A percentile compares a stretch with the other conserved stretches of the same genome.
Conservation (phyloP, 1,284 basidiomycete genomes). For the Pyrrhoderma noxium region DNA sequence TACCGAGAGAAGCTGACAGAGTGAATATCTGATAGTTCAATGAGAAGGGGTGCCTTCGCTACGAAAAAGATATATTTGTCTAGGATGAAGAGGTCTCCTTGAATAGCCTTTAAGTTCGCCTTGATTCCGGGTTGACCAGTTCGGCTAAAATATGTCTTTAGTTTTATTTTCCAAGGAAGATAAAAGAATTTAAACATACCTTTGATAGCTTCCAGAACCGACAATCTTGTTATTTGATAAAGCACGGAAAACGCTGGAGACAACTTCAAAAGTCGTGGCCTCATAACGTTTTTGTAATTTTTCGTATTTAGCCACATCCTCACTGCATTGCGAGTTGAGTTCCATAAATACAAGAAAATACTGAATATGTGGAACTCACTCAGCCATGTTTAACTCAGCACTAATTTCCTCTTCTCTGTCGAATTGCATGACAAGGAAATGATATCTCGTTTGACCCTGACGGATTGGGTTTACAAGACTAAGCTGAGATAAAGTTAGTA, state of each 20-base stretch:
- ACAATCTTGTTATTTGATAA: constrained; percentile 90
- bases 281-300: constrained; percentile 89
- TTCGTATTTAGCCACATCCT: constrained; percentile 70
- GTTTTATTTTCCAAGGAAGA: neutral
- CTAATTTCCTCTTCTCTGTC: constrained; percentile 95
- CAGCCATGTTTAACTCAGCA: constrained; percentile 88
- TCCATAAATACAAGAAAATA: neutral
- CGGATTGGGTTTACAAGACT: constrained; percentile 89
- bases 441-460: constrained; percentile 97
- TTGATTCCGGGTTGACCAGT: constrained; percentile 81
- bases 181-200: constrained; percentile 37
- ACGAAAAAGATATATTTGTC: constrained; percentile 99
- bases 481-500: neutral
- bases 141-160: constrained; percentile 38
- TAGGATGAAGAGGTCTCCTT: constrained; percentile 96
- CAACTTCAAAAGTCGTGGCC: constrained; percentile 91
- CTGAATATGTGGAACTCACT: constrained; percentile 45
- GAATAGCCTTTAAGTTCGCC: constrained; percentile 95
- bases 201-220: constrained; percentile 78
- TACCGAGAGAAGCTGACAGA: constrained; percentile 87
- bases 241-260: constrained; percentile 91
- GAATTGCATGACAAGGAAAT: constrained; percentile 97
- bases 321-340: constrained; percentile 35
- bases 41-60: constrained; percentile 89
- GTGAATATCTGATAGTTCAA: constrained; percentile 88